phyloP scores from a whole-genome alignment of 345 rosid species.

The Zanthoxylum bungeanum region DNA sequence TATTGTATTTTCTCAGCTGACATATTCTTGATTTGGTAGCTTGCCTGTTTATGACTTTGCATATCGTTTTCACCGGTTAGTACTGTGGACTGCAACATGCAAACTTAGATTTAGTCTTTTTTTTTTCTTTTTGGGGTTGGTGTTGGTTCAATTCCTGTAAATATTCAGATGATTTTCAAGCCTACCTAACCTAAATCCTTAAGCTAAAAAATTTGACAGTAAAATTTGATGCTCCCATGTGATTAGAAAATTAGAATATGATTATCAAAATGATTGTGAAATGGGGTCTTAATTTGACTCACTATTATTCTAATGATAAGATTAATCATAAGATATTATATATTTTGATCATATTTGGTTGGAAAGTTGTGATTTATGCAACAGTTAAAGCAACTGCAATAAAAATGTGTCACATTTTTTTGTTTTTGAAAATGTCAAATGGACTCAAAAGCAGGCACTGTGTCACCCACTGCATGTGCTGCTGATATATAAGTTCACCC shows the following conservation, averaged over 20 bases:
- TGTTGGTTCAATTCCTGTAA: conserved; percentile 12
- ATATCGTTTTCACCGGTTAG: conserved; percentile 20
- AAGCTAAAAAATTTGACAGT: conserved; percentile 1
- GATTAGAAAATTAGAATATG: conserved; percentile 25
- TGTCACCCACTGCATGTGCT: conserved; percentile 3
- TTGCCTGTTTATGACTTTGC: conserved; percentile 24
- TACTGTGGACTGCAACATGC: conserved; percentile 14
- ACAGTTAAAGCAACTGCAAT: conserved; percentile 5
- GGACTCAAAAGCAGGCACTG: not conserved
- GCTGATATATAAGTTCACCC: conserved; percentile 8
- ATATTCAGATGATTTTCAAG: conserved; percentile 31
- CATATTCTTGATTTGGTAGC: conserved; percentile 15
- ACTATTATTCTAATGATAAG: not conserved
- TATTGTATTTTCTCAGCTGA: conserved; percentile 11
- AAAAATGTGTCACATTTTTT: not conserved
- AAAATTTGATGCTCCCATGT: conserved; percentile 23
- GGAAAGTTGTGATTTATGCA: conserved; percentile 4
- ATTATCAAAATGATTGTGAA: conserved; percentile 17
- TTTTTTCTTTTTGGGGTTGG: not conserved
- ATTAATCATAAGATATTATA: not conserved
- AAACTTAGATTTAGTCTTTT: conserved; percentile 19
- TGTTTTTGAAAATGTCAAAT: not conserved
- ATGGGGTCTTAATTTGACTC: conserved; percentile 17
- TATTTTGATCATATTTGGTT: not conserved
- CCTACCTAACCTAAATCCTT: conserved; percentile 45